Percentiles rank a stretch among this genome's conserved stretches.
Evolutionary conservation across 2,329 filamentous ascomycete genomes (phyloP).

Genomic region (Biscogniauxia mediterranea): DNA sequence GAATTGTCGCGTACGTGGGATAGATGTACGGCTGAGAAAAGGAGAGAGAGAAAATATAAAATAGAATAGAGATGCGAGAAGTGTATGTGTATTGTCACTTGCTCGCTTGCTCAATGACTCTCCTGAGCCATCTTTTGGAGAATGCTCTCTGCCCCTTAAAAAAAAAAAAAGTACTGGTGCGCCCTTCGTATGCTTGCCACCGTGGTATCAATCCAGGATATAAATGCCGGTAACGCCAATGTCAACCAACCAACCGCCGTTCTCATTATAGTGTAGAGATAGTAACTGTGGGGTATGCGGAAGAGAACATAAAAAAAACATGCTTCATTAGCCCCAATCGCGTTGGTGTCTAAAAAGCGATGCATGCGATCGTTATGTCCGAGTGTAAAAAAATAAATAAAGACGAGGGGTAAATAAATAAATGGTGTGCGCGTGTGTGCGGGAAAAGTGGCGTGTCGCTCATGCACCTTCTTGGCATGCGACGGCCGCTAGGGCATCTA

Average conservation of each 20-base stretch:
- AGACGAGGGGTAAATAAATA: not conserved
- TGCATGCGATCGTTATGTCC: not conserved
- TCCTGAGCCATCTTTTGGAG: conserved; percentile 21
- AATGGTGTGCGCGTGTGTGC: not conserved
- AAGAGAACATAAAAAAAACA: not conserved
- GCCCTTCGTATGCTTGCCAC: conserved; percentile 32
- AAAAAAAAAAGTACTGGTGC: conserved; percentile 16
- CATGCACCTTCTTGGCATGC: conserved; percentile 48
- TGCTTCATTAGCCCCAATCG: not conserved
- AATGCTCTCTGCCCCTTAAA: conserved; percentile 14
- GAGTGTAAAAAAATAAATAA: not conserved
- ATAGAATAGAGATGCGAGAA: not conserved
- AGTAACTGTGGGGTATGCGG: no score
- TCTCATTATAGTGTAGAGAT: not conserved
- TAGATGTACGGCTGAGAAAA: not conserved
- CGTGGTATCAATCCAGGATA: conserved; percentile 25
- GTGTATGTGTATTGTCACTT: not conserved
- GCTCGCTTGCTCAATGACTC: conserved; percentile 22
- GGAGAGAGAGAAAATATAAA: not conserved
- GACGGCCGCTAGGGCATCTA: conserved; percentile 55
- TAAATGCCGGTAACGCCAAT: conserved; percentile 3
- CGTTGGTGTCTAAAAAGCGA: not conserved
- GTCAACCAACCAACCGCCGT: conserved; percentile 5
- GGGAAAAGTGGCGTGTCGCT: not conserved
- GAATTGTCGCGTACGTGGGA: not conserved